phyloP scores from a whole-genome alignment of 495 filamentous ascomycete genomes.

The Thozetella sp. region DNA sequence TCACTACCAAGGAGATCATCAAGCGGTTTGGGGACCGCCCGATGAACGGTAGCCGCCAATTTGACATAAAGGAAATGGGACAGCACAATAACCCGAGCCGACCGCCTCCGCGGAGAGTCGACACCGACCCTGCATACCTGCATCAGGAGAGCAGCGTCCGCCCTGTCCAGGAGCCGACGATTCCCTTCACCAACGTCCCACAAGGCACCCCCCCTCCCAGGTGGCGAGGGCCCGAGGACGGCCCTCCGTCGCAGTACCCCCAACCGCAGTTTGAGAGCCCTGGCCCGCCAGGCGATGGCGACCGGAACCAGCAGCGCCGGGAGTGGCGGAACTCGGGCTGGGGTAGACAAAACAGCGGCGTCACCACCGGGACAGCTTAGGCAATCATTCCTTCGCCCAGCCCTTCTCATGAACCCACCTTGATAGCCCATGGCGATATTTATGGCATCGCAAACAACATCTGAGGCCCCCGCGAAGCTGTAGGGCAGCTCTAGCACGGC shows the following conservation, averaged over 20 bases:
- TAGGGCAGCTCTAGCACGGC: too few relatives aligned
- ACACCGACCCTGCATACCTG: conserved; percentile 78
- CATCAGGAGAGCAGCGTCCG: conserved; percentile 81
- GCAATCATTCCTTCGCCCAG: background rate
- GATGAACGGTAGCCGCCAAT: conserved; percentile 53
- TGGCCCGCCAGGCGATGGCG: conserved; percentile 26
- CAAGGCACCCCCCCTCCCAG: conserved; percentile 45
- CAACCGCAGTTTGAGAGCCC: conserved; percentile 10
- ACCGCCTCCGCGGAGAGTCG: conserved; percentile 59
- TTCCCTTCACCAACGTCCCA: conserved; percentile 31
- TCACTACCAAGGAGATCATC: conserved; percentile 96
- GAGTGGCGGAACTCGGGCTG: conserved; percentile 59
- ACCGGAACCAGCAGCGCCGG: conserved; percentile 34
- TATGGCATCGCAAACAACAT: too few relatives aligned
- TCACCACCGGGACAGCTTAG: conserved; percentile 30
- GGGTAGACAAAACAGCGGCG: conserved; percentile 38
- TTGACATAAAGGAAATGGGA: conserved; percentile 18
- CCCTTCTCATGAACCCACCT: conserved; percentile 4
- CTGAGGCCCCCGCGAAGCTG: too few relatives aligned
- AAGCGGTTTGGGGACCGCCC: conserved; percentile 82
- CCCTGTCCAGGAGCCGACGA: conserved; percentile 67
- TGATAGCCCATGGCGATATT: background rate
- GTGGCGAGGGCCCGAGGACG: conserved; percentile 37
- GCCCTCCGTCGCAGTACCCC: conserved; percentile 27
- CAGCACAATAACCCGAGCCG: conserved; percentile 46